Evolutionary conservation across 192 early-diverging fungal species (phyloP).

Genomic region (Coemansia sp.): DNA sequence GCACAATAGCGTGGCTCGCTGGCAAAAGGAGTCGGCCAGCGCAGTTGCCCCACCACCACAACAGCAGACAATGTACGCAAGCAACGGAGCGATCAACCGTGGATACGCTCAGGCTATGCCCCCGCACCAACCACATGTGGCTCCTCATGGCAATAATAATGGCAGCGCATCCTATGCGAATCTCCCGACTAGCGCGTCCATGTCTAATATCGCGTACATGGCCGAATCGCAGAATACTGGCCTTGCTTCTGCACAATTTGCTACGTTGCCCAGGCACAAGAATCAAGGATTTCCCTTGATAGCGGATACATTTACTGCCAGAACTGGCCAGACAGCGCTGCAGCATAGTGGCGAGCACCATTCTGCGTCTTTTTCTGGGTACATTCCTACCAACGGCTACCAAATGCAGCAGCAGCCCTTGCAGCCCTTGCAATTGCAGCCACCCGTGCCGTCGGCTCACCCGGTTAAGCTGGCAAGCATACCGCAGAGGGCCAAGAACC

Average conservation of each 20-base stretch:
- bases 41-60: conserved; percentile 6
- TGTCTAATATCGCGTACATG: conserved; percentile 39
- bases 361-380: background rate
- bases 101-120: conserved; percentile 15
- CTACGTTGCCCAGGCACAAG: conserved; percentile 4
- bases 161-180: conserved; percentile 9
- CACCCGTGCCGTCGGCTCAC: conserved; percentile 19
- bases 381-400: conserved; percentile 1
- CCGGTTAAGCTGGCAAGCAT: conserved; percentile 47
- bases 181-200: conserved; percentile 31
- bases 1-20: conserved; percentile 32
- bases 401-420: conserved; percentile 15
- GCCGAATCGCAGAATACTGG: conserved; percentile 12
- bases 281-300: conserved; percentile 12
- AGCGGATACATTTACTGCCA: conserved; percentile 17
- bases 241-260: background rate
- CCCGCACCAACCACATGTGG: background rate
- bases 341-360: conserved; percentile 1
- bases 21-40: conserved; percentile 40
- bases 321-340: background rate
- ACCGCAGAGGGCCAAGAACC: conserved; percentile 28
- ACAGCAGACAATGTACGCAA: conserved; percentile 25
- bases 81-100: conserved; percentile 29
- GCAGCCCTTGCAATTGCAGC: conserved; percentile 15
- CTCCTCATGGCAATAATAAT: background rate